A percentile compares a stretch with the other conserved stretches of the same genome.
phyloP scores from a whole-genome alignment of 805 yeast genomes.

The Grigorovia yakushimaensis region DNA sequence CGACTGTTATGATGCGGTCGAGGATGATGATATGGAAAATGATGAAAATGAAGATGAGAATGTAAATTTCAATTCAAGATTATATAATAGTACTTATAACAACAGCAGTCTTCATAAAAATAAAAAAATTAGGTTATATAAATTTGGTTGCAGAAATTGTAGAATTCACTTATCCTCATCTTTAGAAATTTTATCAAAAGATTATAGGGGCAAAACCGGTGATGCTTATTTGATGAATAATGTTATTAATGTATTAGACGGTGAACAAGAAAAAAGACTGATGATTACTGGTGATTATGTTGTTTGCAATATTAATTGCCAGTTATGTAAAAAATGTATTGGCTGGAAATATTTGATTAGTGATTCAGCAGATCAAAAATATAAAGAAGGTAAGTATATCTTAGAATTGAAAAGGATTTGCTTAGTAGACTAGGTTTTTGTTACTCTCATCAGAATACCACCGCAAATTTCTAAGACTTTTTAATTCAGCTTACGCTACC shows the following conservation, averaged over 20 bases:
- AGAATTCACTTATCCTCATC: conserved; percentile 26
- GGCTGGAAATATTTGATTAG: conserved; percentile 60
- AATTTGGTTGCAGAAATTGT: conserved; percentile 26
- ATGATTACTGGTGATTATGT: conserved; percentile 56
- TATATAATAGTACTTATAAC: not conserved
- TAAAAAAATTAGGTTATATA: conserved; percentile 11
- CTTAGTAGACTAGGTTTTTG: conserved; percentile 9
- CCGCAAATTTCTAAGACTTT: no score
- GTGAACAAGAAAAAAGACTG: conserved; percentile 30
- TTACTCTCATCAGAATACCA: no score
- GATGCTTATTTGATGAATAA: conserved; percentile 44
- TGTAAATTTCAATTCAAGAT: not conserved
- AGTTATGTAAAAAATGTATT: conserved; percentile 42
- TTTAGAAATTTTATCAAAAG: conserved; percentile 27
- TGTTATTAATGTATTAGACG: conserved; percentile 38
- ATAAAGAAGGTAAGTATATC: conserved; percentile 54
- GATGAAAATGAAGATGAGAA: not conserved
- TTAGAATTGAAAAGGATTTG: conserved; percentile 34
- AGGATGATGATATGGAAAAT: not conserved
- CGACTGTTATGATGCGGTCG: not conserved
- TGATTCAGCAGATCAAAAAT: conserved; percentile 36
- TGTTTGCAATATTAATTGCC: conserved; percentile 49
- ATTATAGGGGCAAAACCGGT: conserved; percentile 49
- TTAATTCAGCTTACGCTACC: no score
- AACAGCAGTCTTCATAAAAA: not conserved